A percentile compares a stretch with the other conserved stretches of the same genome.
These are phyloP conservation scores for Penicillium polonicum DNA, from an alignment of 2,329 filamentous ascomycete genomes.

Conservation along the genomic window DNA sequence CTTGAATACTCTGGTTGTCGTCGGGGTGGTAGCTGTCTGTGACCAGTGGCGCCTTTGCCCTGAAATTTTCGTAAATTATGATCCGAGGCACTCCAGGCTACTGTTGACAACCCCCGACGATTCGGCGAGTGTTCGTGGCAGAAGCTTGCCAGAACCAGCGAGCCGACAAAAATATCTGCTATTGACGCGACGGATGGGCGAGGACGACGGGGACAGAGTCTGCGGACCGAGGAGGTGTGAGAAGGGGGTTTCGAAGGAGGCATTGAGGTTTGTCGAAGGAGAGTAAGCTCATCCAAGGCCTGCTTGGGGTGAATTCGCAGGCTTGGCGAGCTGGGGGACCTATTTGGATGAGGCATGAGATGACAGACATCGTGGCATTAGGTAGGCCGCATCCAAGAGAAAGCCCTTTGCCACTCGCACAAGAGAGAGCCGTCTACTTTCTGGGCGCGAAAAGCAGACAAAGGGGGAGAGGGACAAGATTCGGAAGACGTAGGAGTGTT, in stretches of 20 bases:
- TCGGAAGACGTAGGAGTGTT: slow-evolving; percentile 17
- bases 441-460: slow-evolving; percentile 12
- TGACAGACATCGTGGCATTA: slow-evolving; percentile 58
- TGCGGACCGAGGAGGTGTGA: slow-evolving; percentile 28
- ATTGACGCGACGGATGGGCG: slow-evolving; percentile 38
- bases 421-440: slow-evolving; percentile 13
- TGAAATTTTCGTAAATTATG: slow-evolving; percentile 21
- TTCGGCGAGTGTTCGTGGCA: slow-evolving; percentile 50
- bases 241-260: slow-evolving; percentile 27
- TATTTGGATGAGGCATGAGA: slow-evolving; percentile 64
- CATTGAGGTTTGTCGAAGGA: slow-evolving; percentile 29
- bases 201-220: slow-evolving; percentile 29
- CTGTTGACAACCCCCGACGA: slow-evolving; percentile 30
- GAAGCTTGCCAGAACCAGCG: slow-evolving; percentile 53
- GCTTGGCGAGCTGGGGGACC: slow-evolving; percentile 52
- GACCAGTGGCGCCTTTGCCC: slow-evolving; percentile 14
- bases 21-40: slow-evolving; percentile 18
- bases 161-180: slow-evolving; percentile 55
- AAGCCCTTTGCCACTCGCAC: slow-evolving; percentile 22
- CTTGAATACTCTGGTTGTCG: slow-evolving; percentile 22
- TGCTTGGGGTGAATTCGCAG: slow-evolving; percentile 50
- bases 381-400: slow-evolving; percentile 34
- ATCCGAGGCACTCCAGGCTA: slow-evolving; percentile 19
- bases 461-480: slow-evolving; percentile 7
- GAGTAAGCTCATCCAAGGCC: slow-evolving; percentile 33